These are phyloP conservation scores for Stagonosporopsis tanaceti DNA, from an alignment of 2,329 filamentous ascomycete genomes.

Conservation along the genomic window DNA sequence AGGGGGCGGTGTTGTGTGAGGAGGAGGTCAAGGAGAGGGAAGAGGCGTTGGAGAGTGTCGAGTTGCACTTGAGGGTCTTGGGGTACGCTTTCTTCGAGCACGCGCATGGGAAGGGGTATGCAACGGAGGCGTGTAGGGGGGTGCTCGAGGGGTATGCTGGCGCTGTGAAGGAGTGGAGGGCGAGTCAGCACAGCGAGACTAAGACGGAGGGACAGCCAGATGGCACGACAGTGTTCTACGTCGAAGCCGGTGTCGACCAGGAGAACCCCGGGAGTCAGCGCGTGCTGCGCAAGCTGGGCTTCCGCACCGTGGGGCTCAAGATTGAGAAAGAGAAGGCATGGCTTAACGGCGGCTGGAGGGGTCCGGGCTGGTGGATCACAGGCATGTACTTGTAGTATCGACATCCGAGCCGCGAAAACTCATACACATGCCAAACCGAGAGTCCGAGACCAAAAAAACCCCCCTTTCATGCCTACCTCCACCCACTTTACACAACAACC, in stretches of 20 bases:
- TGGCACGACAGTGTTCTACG: conserved; percentile 23
- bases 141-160: conserved; percentile 28
- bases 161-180: background rate
- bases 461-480: background rate
- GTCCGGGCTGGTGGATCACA: conserved; percentile 14
- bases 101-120: conserved; percentile 38
- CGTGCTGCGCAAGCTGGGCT: conserved; percentile 38
- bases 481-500: conserved; percentile 35
- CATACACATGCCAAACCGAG: too few relatives aligned
- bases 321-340: conserved; percentile 29
- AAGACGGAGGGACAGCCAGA: background rate
- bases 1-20: background rate
- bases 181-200: background rate
- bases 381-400: conserved; percentile 6
- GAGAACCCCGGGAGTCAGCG: conserved; percentile 31
- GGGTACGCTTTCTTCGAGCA: conserved; percentile 35
- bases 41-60: background rate
- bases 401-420: too few relatives aligned
- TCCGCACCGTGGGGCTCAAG: conserved; percentile 35
- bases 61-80: conserved; percentile 25
- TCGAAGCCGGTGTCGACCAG: conserved; percentile 35
- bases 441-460: background rate
- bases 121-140: conserved; percentile 34
- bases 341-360: conserved; percentile 37
- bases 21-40: background rate